A percentile compares a stretch with the other conserved stretches of the same genome.
phyloP scores from a whole-genome alignment of 176 grass and related monocot genomes.

The Puya raimondii region DNA sequence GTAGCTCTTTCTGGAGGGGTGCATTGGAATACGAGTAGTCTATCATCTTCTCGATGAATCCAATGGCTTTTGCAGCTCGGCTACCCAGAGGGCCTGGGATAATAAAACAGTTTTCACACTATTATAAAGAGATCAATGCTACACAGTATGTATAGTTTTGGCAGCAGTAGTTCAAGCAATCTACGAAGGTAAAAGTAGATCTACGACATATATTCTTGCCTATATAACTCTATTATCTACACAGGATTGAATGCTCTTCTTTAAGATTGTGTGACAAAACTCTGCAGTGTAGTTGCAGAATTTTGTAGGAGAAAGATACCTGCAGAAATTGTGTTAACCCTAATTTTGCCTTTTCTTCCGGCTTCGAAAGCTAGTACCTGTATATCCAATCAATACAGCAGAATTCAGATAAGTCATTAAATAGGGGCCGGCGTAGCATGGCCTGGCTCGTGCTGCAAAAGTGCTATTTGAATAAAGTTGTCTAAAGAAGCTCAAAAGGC shows the following conservation, averaged over 20 bases:
- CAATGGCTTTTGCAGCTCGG: conserved; percentile 79
- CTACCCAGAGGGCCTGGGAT: conserved; percentile 70
- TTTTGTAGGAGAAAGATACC: conserved; percentile 16
- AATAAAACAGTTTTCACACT: neutral
- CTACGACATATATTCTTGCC: neutral
- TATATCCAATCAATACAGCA: conserved; percentile 3
- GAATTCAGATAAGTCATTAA: neutral
- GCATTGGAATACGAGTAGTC: conserved; percentile 74
- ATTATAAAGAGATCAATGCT: neutral
- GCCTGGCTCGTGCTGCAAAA: too few relatives aligned
- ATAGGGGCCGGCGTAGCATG: too few relatives aligned
- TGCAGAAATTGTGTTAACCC: conserved; percentile 93
- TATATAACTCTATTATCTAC: neutral
- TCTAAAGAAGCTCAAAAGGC: too few relatives aligned
- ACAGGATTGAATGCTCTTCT: neutral
- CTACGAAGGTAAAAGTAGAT: neutral
- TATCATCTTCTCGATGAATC: conserved; percentile 89
- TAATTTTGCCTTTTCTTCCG: conserved; percentile 62
- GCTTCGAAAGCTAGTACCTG: conserved; percentile 82
- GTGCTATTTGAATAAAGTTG: too few relatives aligned
- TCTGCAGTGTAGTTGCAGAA: neutral
- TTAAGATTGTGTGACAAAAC: neutral
- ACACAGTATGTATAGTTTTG: neutral
- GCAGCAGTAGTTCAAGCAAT: neutral
- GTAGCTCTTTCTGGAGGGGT: conserved; percentile 76